Base-by-base conservation (phyloP, 345 rosid species). In the Angophora floribunda region DNA sequence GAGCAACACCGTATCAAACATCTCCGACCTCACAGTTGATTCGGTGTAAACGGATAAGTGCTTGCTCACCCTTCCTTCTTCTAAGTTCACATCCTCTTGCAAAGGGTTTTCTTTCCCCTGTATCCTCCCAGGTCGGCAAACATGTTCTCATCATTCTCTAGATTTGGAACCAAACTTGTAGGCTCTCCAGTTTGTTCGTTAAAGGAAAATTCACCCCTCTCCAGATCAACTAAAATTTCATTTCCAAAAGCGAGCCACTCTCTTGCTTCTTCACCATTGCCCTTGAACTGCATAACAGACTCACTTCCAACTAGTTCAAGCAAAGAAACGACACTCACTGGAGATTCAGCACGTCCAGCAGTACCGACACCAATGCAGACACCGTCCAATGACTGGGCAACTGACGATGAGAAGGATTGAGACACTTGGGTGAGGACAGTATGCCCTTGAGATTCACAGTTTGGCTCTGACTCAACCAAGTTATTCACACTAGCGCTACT, bases 1-100 rank as follows among this genome's bases (percentile, higher is more conserved):
- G 4, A 95, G 92, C 90, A 94, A 86, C 10, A 94, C 91, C 90
- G 53, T 90, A 89, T 94, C 95, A 57, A 93, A 94, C 90, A 93
- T 92, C 67, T 92, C 94, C 2, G 92, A 53, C 30, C 91, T 91
- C 61, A 91, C 88, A 4, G 59, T 85, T 53, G 93, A 89, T 89
- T 91, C 95, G 22, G 89, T 86, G 82, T 87, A 92, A 88, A 90
- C 53, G 13, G 93, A 93, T 30, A 89, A 90, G 52, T 92, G 96
- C 90, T 93, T 95, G 89, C 87, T 91, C 87, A 93, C 91, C 89
- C 96, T 94, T 53, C 85, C 92, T 86, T 57, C 86, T 36, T 90
- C 94, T 53, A 32, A 51, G 85, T 30, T 52, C 41, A 7, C 89
- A 88, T 87, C 91, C 51, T 86, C 90, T 0, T 88, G 90, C 61